Evolutionary conservation across 2,329 filamentous ascomycete genomes (phyloP).

Genomic region (Trichoderma polysporum): DNA sequence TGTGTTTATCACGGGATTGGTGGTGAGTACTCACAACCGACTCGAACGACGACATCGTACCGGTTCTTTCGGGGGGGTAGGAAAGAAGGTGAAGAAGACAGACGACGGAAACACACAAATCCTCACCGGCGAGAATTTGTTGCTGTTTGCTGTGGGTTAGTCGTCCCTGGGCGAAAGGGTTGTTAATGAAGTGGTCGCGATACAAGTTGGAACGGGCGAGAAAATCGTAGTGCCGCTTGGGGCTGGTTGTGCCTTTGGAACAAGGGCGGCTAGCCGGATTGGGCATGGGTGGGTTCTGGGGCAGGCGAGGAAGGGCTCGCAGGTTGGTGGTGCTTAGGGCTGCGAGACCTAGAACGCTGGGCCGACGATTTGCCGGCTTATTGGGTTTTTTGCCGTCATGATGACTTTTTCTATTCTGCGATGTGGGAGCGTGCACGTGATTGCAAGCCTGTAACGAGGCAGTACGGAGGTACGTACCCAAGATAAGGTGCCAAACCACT

Average conservation of each 20-base stretch:
- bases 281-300: conserved; percentile 32
- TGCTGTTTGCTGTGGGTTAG: conserved; percentile 45
- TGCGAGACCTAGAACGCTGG: conserved; percentile 40
- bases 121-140: conserved; percentile 40
- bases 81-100: conserved; percentile 35
- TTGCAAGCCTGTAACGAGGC: neutral
- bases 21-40: conserved; percentile 60
- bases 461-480: neutral
- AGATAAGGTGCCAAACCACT: neutral
- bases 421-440: neutral
- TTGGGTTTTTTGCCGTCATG: neutral
- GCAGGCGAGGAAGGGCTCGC: conserved; percentile 39
- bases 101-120: conserved; percentile 38
- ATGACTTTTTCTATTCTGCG: neutral
- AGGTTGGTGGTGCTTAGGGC: conserved; percentile 39
- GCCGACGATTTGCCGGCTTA: conserved; percentile 35
- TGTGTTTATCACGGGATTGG: conserved; percentile 4
- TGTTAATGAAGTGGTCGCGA: conserved; percentile 44
- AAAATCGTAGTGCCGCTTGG: conserved; percentile 43
- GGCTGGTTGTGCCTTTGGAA: conserved; percentile 42
- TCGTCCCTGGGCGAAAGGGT: conserved; percentile 37
- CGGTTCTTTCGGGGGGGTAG: conserved; percentile 38
- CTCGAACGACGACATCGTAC: conserved; percentile 69
- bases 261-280: conserved; percentile 35
- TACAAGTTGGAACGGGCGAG: conserved; percentile 37